Evolutionary conservation across 208 protist species (phyloP).

Genomic region (Wallacemonas sp.): DNA sequence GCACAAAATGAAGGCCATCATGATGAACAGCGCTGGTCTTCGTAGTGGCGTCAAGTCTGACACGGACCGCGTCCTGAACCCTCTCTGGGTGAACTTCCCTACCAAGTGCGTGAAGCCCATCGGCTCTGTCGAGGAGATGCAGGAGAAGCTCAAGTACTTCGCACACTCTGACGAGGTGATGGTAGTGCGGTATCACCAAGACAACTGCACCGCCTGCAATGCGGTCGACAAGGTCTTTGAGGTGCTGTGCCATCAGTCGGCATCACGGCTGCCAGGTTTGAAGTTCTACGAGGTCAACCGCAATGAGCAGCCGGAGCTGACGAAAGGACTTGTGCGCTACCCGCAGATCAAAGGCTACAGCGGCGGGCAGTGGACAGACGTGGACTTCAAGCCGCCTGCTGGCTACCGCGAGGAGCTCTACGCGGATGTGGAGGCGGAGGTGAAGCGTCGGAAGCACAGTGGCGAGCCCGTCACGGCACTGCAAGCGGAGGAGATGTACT

Average conservation of each 20-base stretch:
- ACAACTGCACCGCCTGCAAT: constrained; percentile 86
- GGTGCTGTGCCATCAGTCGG: constrained; percentile 73
- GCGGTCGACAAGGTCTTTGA: constrained; percentile 80
- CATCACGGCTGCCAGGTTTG: constrained; percentile 43
- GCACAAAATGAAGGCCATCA: constrained; percentile 80
- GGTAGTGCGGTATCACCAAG: constrained; percentile 83
- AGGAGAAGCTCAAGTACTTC: constrained; percentile 79
- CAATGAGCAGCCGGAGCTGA: constrained; percentile 59
- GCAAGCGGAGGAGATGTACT: constrained; percentile 90
- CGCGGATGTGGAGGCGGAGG: constrained; percentile 57
- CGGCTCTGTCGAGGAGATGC: constrained; percentile 63
- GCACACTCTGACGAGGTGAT: constrained; percentile 71
- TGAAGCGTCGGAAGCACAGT: constrained; percentile 41
- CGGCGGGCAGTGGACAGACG: constrained; percentile 77
- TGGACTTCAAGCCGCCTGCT: constrained; percentile 82
- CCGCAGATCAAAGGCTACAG: constrained; percentile 87
- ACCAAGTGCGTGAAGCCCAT: constrained; percentile 67
- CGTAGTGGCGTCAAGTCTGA: constrained; percentile 50
- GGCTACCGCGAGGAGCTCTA: constrained; percentile 77
- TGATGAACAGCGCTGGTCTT: constrained; percentile 78
- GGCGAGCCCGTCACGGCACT: constrained; percentile 73
- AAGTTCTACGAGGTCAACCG: constrained; percentile 82
- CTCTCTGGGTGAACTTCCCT: constrained; percentile 73
- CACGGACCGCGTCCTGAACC: constrained; percentile 58
- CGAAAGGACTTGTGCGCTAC: constrained; percentile 72